Percentiles rank a stretch among this genome's conserved stretches.
Evolutionary conservation across 257 asterid genomes (phyloP).

Genomic region (Leptodermis oblonga): DNA sequence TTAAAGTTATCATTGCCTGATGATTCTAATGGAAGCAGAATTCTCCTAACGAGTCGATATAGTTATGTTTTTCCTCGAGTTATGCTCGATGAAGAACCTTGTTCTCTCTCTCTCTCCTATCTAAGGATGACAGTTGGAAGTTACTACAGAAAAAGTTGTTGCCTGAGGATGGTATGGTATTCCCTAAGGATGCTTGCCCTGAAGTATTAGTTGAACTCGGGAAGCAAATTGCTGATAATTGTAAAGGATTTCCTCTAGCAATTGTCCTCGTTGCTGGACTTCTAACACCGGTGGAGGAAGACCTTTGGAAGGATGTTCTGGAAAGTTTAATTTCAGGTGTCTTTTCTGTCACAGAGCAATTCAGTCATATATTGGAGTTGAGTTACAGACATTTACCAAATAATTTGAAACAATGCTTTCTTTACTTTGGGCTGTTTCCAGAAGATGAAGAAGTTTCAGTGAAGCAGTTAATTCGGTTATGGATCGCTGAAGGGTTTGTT

Average conservation of each 20-base stretch:
- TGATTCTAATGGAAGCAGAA: conserved; percentile 1
- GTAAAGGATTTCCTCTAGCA: conserved; percentile 1
- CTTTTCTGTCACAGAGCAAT: background rate
- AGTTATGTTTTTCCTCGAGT: background rate
- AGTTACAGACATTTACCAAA: conserved; percentile 14
- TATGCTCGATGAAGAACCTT: background rate
- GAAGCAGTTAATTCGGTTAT: background rate
- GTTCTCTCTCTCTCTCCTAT: background rate
- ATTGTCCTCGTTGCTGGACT: background rate
- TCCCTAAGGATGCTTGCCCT: background rate
- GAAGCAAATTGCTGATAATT: background rate
- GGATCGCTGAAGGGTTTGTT: conserved; percentile 12
- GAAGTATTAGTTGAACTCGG: background rate
- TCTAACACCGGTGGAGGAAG: background rate
- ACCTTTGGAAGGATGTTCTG: background rate
- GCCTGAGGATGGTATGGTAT: too few species aligned
- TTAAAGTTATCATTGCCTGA: background rate
- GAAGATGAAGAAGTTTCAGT: background rate
- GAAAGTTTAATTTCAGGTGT: background rate
- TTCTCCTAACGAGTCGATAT: conserved; percentile 7
- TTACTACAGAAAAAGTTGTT: background rate
- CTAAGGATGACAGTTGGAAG: background rate
- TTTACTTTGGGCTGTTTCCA: conserved; percentile 7
- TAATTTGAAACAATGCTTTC: conserved; percentile 4
- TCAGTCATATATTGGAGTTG: background rate